Conservation (phyloP, 2,329 filamentous ascomycete genomes). For the Fusarium piperis region DNA sequence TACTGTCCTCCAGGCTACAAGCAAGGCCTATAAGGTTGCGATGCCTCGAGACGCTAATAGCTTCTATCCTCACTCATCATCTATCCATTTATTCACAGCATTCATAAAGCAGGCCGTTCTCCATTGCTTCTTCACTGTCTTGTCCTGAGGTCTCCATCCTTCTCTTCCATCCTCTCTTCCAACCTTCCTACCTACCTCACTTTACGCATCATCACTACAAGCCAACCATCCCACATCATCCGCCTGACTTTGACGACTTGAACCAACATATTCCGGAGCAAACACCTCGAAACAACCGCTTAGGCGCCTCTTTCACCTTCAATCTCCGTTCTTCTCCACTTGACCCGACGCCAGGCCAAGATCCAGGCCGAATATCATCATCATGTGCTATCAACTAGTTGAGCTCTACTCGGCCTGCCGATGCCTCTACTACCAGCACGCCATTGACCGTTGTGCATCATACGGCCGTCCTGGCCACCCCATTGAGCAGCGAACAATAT, state of each 20-base stretch:
- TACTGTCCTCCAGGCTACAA: conserved; percentile 45
- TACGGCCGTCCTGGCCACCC: conserved; percentile 79
- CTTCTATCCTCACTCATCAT: conserved; percentile 41
- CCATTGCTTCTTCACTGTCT: conserved; percentile 4
- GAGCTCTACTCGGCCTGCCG: conserved; percentile 88
- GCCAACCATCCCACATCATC: neutral
- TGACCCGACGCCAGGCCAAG: conserved; percentile 25
- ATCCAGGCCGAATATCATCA: conserved; percentile 39
- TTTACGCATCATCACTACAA: conserved; percentile 2
- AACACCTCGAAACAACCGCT: conserved; percentile 9
- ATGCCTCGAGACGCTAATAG: conserved; percentile 53
- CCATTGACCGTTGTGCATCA: conserved; percentile 81
- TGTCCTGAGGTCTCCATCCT: conserved; percentile 17
- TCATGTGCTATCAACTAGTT: conserved; percentile 88
- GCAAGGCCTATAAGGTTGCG: conserved; percentile 62
- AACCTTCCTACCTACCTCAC: neutral
- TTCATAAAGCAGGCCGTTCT: conserved; percentile 24
- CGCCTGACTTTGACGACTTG: conserved; percentile 1
- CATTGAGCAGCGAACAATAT: conserved; percentile 78
- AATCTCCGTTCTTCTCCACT: conserved; percentile 11
- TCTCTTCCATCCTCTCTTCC: conserved; percentile 6
- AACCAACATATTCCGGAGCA: conserved; percentile 3
- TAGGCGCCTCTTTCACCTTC: conserved; percentile 2
- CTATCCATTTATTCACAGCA: conserved; percentile 31
- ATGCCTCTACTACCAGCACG: conserved; percentile 89